Percentiles rank a stretch among this genome's conserved stretches.
Conservation (phyloP, 208 protist species). For the Sergeia podlipaevii region DNA sequence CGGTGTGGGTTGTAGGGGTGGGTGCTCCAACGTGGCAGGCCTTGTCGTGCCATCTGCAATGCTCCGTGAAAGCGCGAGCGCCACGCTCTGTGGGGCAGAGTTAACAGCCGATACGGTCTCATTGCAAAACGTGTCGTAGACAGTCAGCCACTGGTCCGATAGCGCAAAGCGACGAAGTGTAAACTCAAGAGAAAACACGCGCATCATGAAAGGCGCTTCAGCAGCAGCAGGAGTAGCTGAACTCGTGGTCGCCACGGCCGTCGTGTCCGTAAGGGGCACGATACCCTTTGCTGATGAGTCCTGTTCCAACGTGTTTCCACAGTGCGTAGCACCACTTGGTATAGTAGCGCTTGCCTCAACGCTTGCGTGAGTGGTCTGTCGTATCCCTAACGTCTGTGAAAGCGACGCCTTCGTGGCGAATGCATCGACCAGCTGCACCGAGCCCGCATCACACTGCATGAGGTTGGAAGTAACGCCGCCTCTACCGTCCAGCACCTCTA, state of each 20-base stretch:
- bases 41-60: not conserved
- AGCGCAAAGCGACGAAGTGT: slow-evolving; percentile 79
- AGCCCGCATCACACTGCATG: slow-evolving; percentile 52
- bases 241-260: not conserved
- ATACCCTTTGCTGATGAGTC: not conserved
- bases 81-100: slow-evolving; percentile 17
- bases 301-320: not conserved
- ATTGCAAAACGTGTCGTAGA: slow-evolving; percentile 80
- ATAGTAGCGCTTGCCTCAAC: slow-evolving; percentile 3
- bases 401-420: slow-evolving; percentile 48
- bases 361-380: slow-evolving; percentile 17
- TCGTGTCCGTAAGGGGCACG: not conserved
- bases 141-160: slow-evolving; percentile 78
- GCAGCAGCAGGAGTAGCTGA: not conserved
- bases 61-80: not conserved
- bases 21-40: not conserved
- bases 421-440: slow-evolving; percentile 40
- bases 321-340: not conserved
- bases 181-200: slow-evolving; percentile 67
- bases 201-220: slow-evolving; percentile 29
- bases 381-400: slow-evolving; percentile 43
- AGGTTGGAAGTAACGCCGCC: slow-evolving; percentile 37
- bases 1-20: too few relatives aligned
- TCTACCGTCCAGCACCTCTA: slow-evolving; percentile 59
- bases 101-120: slow-evolving; percentile 51